Conservation (phyloP, 2,329 filamentous ascomycete species). For the Dactylellina sp. region DNA sequence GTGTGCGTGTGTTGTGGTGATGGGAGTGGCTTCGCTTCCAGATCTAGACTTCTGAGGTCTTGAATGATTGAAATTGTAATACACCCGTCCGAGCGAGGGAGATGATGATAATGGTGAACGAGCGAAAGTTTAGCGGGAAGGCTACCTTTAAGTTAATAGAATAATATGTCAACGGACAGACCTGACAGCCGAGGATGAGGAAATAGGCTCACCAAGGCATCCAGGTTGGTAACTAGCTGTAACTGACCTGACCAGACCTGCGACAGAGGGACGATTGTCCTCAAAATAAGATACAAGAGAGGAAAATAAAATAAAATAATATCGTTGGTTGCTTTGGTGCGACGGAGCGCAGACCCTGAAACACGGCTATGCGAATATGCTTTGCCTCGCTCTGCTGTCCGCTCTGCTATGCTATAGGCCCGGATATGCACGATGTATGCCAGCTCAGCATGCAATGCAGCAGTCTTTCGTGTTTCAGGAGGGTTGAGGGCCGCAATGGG, state of each 20-base stretch:
- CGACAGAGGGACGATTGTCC: not conserved
- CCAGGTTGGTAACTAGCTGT: no score
- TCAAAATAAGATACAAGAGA: not conserved
- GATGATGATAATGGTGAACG: no score
- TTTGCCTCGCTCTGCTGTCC: not conserved
- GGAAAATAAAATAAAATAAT: not conserved
- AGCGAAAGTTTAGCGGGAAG: no score
- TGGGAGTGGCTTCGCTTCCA: no score
- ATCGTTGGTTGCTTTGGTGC: constrained; percentile 6
- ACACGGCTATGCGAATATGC: not conserved
- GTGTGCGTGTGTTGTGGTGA: not conserved
- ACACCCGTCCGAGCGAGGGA: no score
- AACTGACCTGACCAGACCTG: not conserved
- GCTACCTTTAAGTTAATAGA: no score
- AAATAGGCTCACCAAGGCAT: no score
- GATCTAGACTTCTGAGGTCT: no score
- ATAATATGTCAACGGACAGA: no score
- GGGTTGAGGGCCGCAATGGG: constrained; percentile 5
- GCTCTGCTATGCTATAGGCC: constrained; percentile 12
- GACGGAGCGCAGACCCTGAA: not conserved
- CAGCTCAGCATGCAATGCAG: constrained; percentile 14
- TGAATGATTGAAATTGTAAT: no score
- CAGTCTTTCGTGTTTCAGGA: not conserved
- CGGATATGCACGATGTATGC: not conserved
- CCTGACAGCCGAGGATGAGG: not conserved